phyloP scores from a whole-genome alignment of 805 yeast genomes.

The Tetrapisispora pingtungensis region DNA sequence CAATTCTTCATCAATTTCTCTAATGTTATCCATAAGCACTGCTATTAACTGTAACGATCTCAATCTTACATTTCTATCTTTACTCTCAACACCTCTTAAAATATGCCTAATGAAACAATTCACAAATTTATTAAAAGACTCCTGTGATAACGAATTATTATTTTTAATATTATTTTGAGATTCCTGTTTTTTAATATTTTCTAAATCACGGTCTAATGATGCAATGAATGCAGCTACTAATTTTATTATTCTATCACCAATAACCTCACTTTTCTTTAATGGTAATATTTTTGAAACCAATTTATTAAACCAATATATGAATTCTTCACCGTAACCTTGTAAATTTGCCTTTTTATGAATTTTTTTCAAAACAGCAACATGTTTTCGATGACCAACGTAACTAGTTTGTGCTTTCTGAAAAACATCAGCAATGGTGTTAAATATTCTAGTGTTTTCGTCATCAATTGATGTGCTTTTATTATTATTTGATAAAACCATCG shows the following conservation, averaged over 20 bases:
- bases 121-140: constrained; percentile 43
- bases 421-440: constrained; percentile 46
- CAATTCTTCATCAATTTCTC: constrained; percentile 65
- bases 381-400: constrained; percentile 67
- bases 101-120: constrained; percentile 55
- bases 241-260: constrained; percentile 69
- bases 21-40: constrained; percentile 56
- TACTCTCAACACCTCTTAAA: constrained; percentile 68
- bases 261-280: constrained; percentile 55
- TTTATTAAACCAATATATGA: constrained; percentile 49
- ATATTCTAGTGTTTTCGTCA: constrained; percentile 29
- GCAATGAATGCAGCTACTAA: constrained; percentile 52
- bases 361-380: constrained; percentile 51
- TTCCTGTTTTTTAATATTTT: constrained; percentile 17
- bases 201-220: constrained; percentile 30
- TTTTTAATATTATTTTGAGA: constrained; percentile 9
- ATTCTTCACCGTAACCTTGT: constrained; percentile 45
- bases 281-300: constrained; percentile 57
- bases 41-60: constrained; percentile 71
- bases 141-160: constrained; percentile 11
- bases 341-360: constrained; percentile 47
- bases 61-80: constrained; percentile 66
- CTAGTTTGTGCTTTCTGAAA: constrained; percentile 75
- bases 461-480: constrained; percentile 7
- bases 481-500: neutral